Percentiles rank a stretch among this genome's conserved stretches.
Evolutionary conservation across 2,329 filamentous ascomycete species (phyloP).

Genomic region (Leptodontidium sp.): DNA sequence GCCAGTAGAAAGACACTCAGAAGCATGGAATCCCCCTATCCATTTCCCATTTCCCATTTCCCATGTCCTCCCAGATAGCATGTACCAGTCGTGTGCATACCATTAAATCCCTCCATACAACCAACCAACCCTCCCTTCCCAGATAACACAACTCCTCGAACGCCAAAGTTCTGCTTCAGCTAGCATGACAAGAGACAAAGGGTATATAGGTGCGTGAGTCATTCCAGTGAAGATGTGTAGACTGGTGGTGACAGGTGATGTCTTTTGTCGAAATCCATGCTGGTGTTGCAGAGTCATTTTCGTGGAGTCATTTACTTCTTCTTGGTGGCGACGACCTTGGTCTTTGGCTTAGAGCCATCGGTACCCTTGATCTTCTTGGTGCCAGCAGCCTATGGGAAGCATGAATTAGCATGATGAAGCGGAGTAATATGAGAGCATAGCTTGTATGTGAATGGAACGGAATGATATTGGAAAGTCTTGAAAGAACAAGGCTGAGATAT

Average conservation of each 20-base stretch:
- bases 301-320: conserved; percentile 39
- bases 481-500: not conserved
- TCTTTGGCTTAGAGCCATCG: conserved; percentile 39
- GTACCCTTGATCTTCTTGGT: conserved; percentile 50
- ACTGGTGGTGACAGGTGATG: conserved; percentile 28
- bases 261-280: conserved; percentile 28
- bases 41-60: conserved; percentile 19
- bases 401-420: conserved; percentile 26
- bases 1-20: conserved; percentile 22
- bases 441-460: not conserved
- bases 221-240: conserved; percentile 32
- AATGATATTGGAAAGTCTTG: not conserved
- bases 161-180: conserved; percentile 25
- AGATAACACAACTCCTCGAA: conserved; percentile 25
- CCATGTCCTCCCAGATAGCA: conserved; percentile 30
- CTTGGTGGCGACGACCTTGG: conserved; percentile 35
- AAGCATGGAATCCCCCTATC: conserved; percentile 20
- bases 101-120: conserved; percentile 22
- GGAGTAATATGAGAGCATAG: not conserved
- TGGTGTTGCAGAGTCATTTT: conserved; percentile 35
- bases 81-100: conserved; percentile 27
- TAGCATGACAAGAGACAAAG: conserved; percentile 33
- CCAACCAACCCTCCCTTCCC: not conserved
- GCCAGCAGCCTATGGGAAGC: conserved; percentile 43
- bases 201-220: conserved; percentile 38